Percentiles rank a stretch among this genome's conserved stretches.
Conservation (phyloP, 2,329 filamentous ascomycete genomes). For the Cladophialophora psammophila region DNA sequence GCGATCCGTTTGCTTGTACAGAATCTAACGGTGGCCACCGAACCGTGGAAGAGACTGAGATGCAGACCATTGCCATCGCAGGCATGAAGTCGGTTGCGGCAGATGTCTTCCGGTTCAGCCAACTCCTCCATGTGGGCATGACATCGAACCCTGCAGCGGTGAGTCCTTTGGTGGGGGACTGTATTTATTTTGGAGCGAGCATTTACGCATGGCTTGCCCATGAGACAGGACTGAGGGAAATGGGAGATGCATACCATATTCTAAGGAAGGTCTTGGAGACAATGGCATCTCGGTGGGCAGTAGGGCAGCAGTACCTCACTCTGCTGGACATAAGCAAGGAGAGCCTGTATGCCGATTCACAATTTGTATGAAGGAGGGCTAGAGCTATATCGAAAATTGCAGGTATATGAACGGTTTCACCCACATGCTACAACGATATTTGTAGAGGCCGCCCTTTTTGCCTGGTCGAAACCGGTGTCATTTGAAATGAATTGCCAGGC, state of each 20-base stretch:
- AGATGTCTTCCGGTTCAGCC: slow-evolving; percentile 36
- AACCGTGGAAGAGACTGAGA: slow-evolving; percentile 46
- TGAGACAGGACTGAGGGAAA: slow-evolving; percentile 42
- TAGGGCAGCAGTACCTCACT: slow-evolving; percentile 40
- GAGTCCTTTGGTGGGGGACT: slow-evolving; percentile 43
- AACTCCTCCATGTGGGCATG: slow-evolving; percentile 29
- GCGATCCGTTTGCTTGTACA: slow-evolving; percentile 46
- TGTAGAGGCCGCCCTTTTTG: neutral
- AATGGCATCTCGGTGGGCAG: slow-evolving; percentile 38
- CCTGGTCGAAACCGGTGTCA: neutral
- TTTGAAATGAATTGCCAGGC: neutral
- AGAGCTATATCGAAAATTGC: neutral
- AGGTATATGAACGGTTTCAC: neutral
- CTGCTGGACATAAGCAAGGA: slow-evolving; percentile 37
- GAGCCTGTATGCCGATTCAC: slow-evolving; percentile 28
- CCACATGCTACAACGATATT: neutral
- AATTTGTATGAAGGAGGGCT: slow-evolving; percentile 10
- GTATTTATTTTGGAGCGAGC: slow-evolving; percentile 47
- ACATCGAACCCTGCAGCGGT: slow-evolving; percentile 30
- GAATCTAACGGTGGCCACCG: slow-evolving; percentile 40
- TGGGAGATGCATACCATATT: slow-evolving; percentile 30
- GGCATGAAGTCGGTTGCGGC: slow-evolving; percentile 35
- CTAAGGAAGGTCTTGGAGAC: slow-evolving; percentile 35
- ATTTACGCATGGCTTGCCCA: slow-evolving; percentile 46
- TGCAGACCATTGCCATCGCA: slow-evolving; percentile 46